phyloP scores from a whole-genome alignment of 495 filamentous ascomycete genomes.

The Talaromyces liani region DNA sequence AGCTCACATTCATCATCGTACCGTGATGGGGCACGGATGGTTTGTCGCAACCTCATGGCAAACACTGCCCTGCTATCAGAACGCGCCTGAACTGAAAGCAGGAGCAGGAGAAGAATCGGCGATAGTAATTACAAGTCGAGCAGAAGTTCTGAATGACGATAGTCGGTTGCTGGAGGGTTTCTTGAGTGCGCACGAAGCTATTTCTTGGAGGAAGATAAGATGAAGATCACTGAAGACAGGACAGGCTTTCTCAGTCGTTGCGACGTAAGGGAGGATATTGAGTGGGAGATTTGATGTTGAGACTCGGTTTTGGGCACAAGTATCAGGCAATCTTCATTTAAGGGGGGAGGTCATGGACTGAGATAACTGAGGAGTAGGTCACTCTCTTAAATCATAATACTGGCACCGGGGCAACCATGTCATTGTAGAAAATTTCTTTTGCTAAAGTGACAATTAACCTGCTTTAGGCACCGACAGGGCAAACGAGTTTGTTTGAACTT shows the following conservation, averaged over 20 bases:
- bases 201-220: background rate
- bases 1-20: conserved; percentile 11
- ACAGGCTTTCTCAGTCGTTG: background rate
- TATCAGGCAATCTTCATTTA: background rate
- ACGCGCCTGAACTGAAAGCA: background rate
- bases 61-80: background rate
- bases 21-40: conserved; percentile 11
- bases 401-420: background rate
- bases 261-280: background rate
- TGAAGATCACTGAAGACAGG: background rate
- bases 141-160: background rate
- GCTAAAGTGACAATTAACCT: background rate
- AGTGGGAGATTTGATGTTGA: background rate
- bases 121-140: background rate
- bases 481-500: background rate
- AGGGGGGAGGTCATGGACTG: background rate
- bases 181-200: background rate
- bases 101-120: background rate
- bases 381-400: background rate
- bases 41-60: conserved; percentile 15
- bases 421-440: background rate
- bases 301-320: background rate
- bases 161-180: background rate
- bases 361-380: background rate
- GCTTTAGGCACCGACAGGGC: background rate